phyloP scores from a whole-genome alignment of 2,329 filamentous ascomycete species.

The Colletotrichum sp. region DNA sequence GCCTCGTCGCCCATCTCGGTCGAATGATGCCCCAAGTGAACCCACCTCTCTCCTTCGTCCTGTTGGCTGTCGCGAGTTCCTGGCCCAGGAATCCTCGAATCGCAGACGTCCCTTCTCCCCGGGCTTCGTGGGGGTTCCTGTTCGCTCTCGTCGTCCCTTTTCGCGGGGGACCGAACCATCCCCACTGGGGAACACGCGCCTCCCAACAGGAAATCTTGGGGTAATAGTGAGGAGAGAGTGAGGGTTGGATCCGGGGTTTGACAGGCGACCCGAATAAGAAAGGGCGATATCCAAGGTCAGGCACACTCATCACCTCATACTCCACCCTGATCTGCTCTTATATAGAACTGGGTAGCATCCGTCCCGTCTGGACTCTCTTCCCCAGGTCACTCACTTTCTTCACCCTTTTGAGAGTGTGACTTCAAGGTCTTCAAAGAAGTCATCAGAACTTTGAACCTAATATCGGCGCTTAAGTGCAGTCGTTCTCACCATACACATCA shows the following conservation, averaged over 20 bases:
- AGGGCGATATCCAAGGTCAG: not conserved
- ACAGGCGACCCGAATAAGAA: not conserved
- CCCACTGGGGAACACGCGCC: not conserved
- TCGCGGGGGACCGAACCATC: slow-evolving; percentile 1
- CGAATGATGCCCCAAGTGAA: slow-evolving; percentile 6
- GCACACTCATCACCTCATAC: not conserved
- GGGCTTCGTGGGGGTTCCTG: not conserved
- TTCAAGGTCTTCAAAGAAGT: not conserved
- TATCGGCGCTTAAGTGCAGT: not conserved
- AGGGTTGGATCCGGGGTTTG: slow-evolving; percentile 1
- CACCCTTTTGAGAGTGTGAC: not conserved
- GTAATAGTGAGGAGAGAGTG: slow-evolving; percentile 5
- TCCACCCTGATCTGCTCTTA: not conserved
- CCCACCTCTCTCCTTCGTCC: not conserved
- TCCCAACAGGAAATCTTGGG: not conserved
- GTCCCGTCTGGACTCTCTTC: not conserved
- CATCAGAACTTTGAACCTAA: not conserved
- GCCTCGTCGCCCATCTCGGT: slow-evolving; percentile 5
- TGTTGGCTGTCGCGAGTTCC: not conserved
- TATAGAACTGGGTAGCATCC: slow-evolving; percentile 3
- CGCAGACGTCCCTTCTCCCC: not conserved
- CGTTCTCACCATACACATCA: slow-evolving; percentile 22
- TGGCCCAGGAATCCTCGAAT: not conserved
- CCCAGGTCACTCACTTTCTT: not conserved
- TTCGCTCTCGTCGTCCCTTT: slow-evolving; percentile 6